A percentile compares a stretch with the other conserved stretches of the same genome.
Evolutionary conservation across 2,329 filamentous ascomycete species (phyloP).

Genomic region (Claviceps sp.): DNA sequence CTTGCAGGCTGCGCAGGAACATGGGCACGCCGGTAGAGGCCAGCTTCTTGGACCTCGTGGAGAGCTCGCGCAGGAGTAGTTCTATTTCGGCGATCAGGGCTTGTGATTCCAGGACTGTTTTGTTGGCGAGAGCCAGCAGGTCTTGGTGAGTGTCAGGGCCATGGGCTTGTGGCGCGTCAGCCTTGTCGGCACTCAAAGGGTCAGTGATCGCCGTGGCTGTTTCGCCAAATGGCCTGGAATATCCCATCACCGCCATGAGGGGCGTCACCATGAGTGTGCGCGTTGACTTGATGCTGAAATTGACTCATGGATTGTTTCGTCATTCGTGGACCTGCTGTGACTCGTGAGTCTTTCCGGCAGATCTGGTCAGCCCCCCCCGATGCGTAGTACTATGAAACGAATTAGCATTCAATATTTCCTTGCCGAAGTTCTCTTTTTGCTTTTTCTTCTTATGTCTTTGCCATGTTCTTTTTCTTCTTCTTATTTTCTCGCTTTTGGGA

Average conservation of each 20-base stretch:
- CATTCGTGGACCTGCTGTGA: no score
- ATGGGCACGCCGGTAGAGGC: conserved; percentile 12
- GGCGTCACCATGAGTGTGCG: no score
- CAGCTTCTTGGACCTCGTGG: conserved; percentile 3
- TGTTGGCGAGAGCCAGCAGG: conserved; percentile 6
- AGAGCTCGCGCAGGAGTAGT: conserved; percentile 7
- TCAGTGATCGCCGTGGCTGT: background rate
- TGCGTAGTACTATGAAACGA: no score
- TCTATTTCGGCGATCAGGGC: conserved; percentile 10
- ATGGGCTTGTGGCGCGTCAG: no score
- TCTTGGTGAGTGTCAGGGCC: background rate
- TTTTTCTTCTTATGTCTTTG: background rate
- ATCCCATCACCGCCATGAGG: no score
- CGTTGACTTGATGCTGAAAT: no score
- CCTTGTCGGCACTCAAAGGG: background rate
- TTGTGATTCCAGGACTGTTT: conserved; percentile 5
- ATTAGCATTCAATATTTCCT: no score
- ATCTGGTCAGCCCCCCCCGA: no score
- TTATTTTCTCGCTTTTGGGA: background rate
- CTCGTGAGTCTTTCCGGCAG: no score
- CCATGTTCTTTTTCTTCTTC: background rate
- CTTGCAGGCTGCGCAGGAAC: conserved; percentile 8
- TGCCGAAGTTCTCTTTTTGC: no score
- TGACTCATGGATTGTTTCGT: no score
- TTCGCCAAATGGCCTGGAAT: no score